These are phyloP conservation scores for Mortierella sp. DNA, from an alignment of 371 early-diverging fungal genomes.

Conservation along the genomic window DNA sequence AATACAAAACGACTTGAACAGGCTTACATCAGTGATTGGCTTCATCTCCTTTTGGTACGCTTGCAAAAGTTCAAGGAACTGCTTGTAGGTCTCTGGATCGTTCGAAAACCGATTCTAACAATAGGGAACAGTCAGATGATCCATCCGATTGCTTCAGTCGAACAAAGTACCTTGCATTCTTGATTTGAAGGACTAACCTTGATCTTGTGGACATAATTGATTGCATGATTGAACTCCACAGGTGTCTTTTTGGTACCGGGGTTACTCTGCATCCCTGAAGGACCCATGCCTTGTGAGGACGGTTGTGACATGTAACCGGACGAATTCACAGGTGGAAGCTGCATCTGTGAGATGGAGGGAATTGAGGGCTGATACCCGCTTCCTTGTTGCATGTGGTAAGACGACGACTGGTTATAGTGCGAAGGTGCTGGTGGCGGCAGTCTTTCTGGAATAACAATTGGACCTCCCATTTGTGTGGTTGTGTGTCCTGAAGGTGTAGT, in stretches of 20 bases:
- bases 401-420: conserved; percentile 42
- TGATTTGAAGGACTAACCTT: conserved; percentile 63
- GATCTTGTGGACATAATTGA: conserved; percentile 96
- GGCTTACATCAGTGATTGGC: conserved; percentile 84
- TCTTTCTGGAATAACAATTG: conserved; percentile 53
- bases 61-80: conserved; percentile 95
- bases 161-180: not conserved
- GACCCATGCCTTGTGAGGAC: conserved; percentile 39
- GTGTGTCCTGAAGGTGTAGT: conserved; percentile 88
- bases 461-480: conserved; percentile 62
- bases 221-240: conserved; percentile 94
- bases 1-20: not conserved
- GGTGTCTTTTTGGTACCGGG: conserved; percentile 59
- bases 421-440: conserved; percentile 51
- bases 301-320: conserved; percentile 47
- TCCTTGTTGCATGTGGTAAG: conserved; percentile 42
- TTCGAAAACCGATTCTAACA: conserved; percentile 82
- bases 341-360: conserved; percentile 53
- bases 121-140: not conserved
- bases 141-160: not conserved
- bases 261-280: conserved; percentile 44
- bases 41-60: conserved; percentile 91
- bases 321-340: conserved; percentile 53
- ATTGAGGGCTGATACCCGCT: conserved; percentile 49
- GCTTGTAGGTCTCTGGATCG: conserved; percentile 93